These are phyloP conservation scores for Lactarius tabidus DNA, from an alignment of 768 basidiomycete species.

Conservation along the genomic window DNA sequence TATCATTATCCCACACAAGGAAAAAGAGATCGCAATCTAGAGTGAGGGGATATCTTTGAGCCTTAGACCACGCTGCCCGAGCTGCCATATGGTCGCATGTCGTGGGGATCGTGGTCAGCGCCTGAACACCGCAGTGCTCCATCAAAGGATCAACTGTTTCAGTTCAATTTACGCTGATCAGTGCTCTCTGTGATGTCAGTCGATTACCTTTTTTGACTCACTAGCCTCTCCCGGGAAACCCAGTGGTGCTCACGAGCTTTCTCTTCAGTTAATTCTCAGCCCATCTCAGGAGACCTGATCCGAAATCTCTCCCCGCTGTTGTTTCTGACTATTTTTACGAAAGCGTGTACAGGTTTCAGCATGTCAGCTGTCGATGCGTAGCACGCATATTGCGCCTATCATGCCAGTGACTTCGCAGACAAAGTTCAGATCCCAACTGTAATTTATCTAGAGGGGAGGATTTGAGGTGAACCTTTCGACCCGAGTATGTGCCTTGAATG, in stretches of 20 bases:
- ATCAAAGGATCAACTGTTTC: background rate
- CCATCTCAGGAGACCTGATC: background rate
- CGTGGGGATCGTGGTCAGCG: background rate
- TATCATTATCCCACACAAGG: background rate
- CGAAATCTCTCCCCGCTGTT: too few relatives aligned
- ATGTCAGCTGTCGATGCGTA: background rate
- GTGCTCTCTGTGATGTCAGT: background rate
- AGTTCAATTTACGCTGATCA: background rate
- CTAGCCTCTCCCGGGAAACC: background rate
- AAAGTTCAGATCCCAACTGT: too few relatives aligned
- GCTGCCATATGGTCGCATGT: background rate
- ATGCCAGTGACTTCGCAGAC: too few relatives aligned
- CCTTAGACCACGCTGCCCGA: background rate
- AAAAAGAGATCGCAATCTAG: background rate
- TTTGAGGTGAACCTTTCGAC: too few relatives aligned
- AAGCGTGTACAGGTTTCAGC: background rate
- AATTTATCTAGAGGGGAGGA: too few relatives aligned
- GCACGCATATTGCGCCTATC: background rate
- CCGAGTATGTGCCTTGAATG: too few relatives aligned
- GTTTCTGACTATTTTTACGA: background rate
- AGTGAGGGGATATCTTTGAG: background rate
- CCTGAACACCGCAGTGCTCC: background rate
- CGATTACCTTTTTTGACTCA: background rate
- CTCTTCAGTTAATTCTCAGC: background rate
- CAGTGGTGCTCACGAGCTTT: background rate